Conservation (phyloP, 1,284 basidiomycete genomes). For the Pseudozyma sp. region DNA sequence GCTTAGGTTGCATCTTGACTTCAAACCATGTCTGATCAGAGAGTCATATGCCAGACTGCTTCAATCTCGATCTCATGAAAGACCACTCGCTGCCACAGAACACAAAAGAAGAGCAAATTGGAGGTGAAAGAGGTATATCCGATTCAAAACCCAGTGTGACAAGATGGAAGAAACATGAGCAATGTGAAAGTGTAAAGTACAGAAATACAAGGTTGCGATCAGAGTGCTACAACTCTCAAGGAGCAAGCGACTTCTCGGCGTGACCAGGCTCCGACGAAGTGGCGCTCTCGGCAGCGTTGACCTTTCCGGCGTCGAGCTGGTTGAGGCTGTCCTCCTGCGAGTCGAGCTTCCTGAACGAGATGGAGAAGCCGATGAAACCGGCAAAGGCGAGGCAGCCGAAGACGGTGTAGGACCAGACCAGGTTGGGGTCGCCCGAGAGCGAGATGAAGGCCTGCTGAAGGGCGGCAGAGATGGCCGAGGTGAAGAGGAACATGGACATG, state of each 20-base stretch:
- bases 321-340: slow-evolving; percentile 72
- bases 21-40: too few relatives aligned
- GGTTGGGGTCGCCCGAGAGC: slow-evolving; percentile 72
- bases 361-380: slow-evolving; percentile 75
- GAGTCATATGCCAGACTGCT: too few relatives aligned
- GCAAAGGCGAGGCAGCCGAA: slow-evolving; percentile 71
- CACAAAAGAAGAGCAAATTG: too few relatives aligned
- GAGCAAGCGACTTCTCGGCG: slow-evolving; percentile 33
- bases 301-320: slow-evolving; percentile 49
- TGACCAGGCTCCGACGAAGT: slow-evolving; percentile 22
- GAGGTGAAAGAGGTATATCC: slow-evolving; percentile 21
- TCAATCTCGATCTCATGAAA: too few relatives aligned
- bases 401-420: slow-evolving; percentile 73
- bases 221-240: slow-evolving; percentile 3
- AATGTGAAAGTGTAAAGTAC: slow-evolving; percentile 27
- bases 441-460: slow-evolving; percentile 74
- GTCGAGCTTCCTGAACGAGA: slow-evolving; percentile 75
- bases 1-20: too few relatives aligned
- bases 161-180: not conserved
- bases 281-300: slow-evolving; percentile 10
- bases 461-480: slow-evolving; percentile 73
- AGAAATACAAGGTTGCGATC: slow-evolving; percentile 1
- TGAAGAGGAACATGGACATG: slow-evolving; percentile 75
- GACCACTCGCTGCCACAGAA: too few relatives aligned
- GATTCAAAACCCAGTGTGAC: slow-evolving; percentile 12